phyloP scores from a whole-genome alignment of 75 land plant species.

The Pinus taeda region DNA sequence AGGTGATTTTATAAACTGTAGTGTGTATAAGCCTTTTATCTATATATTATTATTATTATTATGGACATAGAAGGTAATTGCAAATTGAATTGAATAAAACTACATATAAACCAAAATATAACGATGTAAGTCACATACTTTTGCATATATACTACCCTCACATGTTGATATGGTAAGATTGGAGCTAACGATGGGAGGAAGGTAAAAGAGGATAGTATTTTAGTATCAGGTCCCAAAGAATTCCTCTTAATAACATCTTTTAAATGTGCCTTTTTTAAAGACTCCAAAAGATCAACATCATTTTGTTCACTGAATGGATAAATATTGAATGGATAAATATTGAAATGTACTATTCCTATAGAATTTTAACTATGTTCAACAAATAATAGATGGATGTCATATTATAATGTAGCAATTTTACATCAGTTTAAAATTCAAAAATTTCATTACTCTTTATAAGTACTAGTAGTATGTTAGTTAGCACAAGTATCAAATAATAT shows the following conservation, averaged over 20 bases:
- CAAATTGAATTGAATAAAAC: not conserved
- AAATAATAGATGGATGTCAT: not conserved
- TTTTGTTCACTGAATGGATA: slow-evolving; percentile 96
- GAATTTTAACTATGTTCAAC: not conserved
- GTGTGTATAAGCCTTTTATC: not conserved
- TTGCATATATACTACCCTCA: not conserved
- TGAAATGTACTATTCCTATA: slow-evolving; percentile 85
- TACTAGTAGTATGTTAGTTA: not conserved
- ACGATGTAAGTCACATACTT: not conserved
- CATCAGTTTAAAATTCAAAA: not conserved
- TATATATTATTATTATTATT: no score
- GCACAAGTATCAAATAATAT: not conserved
- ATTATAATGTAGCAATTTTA: not conserved
- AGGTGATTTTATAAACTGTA: not conserved
- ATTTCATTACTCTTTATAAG: not conserved
- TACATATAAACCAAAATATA: not conserved
- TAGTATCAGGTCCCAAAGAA: slow-evolving; percentile 81
- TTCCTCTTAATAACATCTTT: slow-evolving; percentile 90
- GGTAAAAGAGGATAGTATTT: slow-evolving; percentile 42
- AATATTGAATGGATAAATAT: slow-evolving; percentile 96
- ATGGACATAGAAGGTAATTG: not conserved
- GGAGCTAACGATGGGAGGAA: not conserved
- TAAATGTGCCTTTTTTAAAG: slow-evolving; percentile 90
- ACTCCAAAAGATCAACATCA: slow-evolving; percentile 94
- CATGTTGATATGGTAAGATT: not conserved